Base-by-base conservation (phyloP, 1,284 basidiomycete genomes). In the Cryptococcus jaspeensis region DNA sequence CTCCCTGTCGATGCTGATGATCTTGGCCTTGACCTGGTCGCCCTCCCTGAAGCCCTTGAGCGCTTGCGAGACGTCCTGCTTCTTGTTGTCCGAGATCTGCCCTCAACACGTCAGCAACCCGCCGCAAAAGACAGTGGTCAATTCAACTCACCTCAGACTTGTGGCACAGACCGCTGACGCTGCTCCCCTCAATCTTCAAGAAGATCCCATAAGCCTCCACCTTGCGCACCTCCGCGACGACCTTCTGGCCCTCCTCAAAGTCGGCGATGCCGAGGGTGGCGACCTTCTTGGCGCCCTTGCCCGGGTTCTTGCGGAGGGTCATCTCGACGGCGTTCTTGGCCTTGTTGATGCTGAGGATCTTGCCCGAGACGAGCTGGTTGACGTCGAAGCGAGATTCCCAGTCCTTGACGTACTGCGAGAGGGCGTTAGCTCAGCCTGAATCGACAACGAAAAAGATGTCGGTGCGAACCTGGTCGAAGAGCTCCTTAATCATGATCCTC, bases 181-280 rank as follows among this genome's bases (percentile, higher is more conserved):
- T 88, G 1, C 89, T 88, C 15, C 84, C 87, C 11, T 89, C 85
- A 42, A 98, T 87, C 72, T 88, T 84, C 52, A 99, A 85, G 79
- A 99, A 98, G 39, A 97, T 81, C 16, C 96, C 96, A 69, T 91
- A 99, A 38, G 86, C 84, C 75, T 93, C 89, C 11, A 94, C 82
- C 62, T 83, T 85, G 74, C 87, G 89, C 48, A 94, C 84, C 35
- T 80, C 79, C 15, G 89, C 87, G 37, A 86, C 83, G 41, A 92
- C 80, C 65, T 88, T 90, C 69, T 91, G 87, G 49, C 88, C 89
- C 65, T 85, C 83, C 18, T 80, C 77, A 45, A 92, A 81, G 71
- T 90, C 86, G 35, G 80, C 72, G 6, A 88, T 65, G 9, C 65
- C 63, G 23, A 67, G 56, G 52, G 65, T 63, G 39, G 67, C 66